Evolutionary conservation across 495 filamentous ascomycete species (phyloP), one percentile per base, ranked within the genome.

Genomic region (Podospora fimiseda): DNA sequence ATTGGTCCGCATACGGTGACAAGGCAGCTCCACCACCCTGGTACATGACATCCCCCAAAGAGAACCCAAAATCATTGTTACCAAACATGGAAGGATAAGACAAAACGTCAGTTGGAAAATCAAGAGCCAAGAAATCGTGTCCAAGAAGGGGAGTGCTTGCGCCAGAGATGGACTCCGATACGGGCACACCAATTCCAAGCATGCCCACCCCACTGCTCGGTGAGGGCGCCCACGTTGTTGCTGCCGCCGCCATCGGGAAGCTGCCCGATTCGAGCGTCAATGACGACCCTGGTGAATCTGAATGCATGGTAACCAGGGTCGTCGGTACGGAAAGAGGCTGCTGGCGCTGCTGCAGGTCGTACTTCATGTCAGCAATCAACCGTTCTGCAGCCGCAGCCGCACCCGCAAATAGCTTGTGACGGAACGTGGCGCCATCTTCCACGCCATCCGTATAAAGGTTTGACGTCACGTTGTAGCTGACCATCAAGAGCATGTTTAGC

Each of bases 351-450:
- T 52, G 48, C 48, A 60, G 15, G 3, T 22, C 33, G 1, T 24
- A 11, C 24, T 49, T 56, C 58, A 60, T 60, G 15, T 49, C 45
- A 0, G 16, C 49, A 14, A 56, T 48, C 2, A 50, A 16, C 1
- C 1, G n/a, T 40, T 56, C 56, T 14, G 56, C 59, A 0, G 59
- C 44, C 6, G 19, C 40, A 0, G 54, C 60, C 0, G 57, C 59
- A n/a, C 40, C 37, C 0, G 42, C 55, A 9, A 61, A 15, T 7
- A 58, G 11, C 16, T 15, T 43, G 14, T 48, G n/a, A 9, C 23
- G 16, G 15, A 30, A 30, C 11, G 33, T 40, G 0, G 9, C 39
- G 1, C 16, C 8, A 14, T 38, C 24, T 9, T 38, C 24, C 6
- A 48, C n/a, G 20, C 49, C 30, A 22, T 43, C 53, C 3, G 30